Conservation (phyloP, 2,329 filamentous ascomycete genomes). For the Zymoseptoria pseudotritici region DNA sequence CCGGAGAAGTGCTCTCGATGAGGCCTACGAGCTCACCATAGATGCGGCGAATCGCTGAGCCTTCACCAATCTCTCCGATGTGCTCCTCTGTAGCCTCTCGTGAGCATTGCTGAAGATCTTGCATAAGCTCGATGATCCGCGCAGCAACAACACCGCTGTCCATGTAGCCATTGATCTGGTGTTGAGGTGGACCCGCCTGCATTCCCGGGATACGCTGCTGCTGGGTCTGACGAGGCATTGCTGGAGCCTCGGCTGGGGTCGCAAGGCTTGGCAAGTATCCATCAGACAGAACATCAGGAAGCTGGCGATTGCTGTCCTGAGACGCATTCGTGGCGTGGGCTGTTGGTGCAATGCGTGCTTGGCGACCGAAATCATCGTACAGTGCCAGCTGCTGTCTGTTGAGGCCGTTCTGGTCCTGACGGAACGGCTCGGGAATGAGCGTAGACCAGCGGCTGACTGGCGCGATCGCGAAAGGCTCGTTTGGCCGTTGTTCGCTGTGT, state of each 20-base stretch:
- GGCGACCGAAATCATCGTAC: slow-evolving; percentile 90
- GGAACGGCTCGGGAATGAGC: slow-evolving; percentile 89
- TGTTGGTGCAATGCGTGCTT: slow-evolving; percentile 54
- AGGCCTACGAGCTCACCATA: slow-evolving; percentile 50
- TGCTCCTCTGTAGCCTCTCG: slow-evolving; percentile 52
- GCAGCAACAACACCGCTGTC: slow-evolving; percentile 48
- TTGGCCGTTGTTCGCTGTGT: slow-evolving; percentile 66
- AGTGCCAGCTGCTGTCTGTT: slow-evolving; percentile 91
- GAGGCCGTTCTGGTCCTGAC: slow-evolving; percentile 64
- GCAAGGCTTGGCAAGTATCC: slow-evolving; percentile 56
- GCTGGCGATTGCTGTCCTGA: slow-evolving; percentile 52
- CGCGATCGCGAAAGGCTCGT: slow-evolving; percentile 76
- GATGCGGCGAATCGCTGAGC: slow-evolving; percentile 48
- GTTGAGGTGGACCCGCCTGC: slow-evolving; percentile 29
- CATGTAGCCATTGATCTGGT: slow-evolving; percentile 54
- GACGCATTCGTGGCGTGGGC: slow-evolving; percentile 49
- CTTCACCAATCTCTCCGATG: slow-evolving; percentile 49
- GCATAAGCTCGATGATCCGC: slow-evolving; percentile 46
- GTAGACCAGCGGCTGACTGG: slow-evolving; percentile 81
- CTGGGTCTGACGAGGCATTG: slow-evolving; percentile 52
- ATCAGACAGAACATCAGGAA: slow-evolving; percentile 57
- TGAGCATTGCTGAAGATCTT: slow-evolving; percentile 50
- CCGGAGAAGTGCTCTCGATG: slow-evolving; percentile 41
- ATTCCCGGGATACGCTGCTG: slow-evolving; percentile 38
- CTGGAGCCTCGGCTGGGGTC: slow-evolving; percentile 55